A percentile compares a stretch with the other conserved stretches of the same genome.
Conservation (phyloP, 352 stramenopile species). For the Pythium angustatum region DNA sequence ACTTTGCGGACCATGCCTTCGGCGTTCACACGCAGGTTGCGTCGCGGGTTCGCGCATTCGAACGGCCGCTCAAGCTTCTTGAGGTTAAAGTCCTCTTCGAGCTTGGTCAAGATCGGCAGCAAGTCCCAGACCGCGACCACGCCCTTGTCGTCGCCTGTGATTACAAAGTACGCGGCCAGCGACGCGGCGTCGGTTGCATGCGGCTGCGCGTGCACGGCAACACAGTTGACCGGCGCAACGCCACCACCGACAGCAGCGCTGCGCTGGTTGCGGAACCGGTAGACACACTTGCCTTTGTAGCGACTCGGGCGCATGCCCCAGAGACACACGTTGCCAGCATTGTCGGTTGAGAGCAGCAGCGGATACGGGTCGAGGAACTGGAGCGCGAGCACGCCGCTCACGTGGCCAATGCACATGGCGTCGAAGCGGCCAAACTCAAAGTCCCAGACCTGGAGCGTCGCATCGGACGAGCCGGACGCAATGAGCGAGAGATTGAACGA, state of each 20-base stretch:
- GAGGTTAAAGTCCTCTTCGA: slow-evolving; percentile 55
- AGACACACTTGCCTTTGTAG: slow-evolving; percentile 75
- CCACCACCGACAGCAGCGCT: slow-evolving; percentile 32
- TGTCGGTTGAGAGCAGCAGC: slow-evolving; percentile 68
- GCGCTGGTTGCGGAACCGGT: slow-evolving; percentile 68
- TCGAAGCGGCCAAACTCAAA: slow-evolving; percentile 87
- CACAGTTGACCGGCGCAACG: slow-evolving; percentile 49
- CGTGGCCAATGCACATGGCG: slow-evolving; percentile 70
- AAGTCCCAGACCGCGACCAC: slow-evolving; percentile 76
- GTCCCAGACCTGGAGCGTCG: slow-evolving; percentile 79
- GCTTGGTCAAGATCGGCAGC: slow-evolving; percentile 49
- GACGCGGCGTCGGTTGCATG: slow-evolving; percentile 23
- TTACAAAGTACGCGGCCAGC: slow-evolving; percentile 47
- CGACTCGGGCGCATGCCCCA: slow-evolving; percentile 70
- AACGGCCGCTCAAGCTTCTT: slow-evolving; percentile 46
- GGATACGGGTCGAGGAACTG: slow-evolving; percentile 77
- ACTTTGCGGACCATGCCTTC: slow-evolving; percentile 69
- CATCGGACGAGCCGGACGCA: slow-evolving; percentile 70
- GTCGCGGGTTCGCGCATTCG: slow-evolving; percentile 71
- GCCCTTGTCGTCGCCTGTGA: slow-evolving; percentile 81
- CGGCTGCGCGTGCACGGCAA: slow-evolving; percentile 35
- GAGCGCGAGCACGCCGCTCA: slow-evolving; percentile 63
- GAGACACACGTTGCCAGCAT: slow-evolving; percentile 69
- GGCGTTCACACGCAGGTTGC: slow-evolving; percentile 75
- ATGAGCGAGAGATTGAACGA: slow-evolving; percentile 77